Base-by-base conservation (phyloP, 2,329 filamentous ascomycete species). In the Monosporascus sp. region DNA sequence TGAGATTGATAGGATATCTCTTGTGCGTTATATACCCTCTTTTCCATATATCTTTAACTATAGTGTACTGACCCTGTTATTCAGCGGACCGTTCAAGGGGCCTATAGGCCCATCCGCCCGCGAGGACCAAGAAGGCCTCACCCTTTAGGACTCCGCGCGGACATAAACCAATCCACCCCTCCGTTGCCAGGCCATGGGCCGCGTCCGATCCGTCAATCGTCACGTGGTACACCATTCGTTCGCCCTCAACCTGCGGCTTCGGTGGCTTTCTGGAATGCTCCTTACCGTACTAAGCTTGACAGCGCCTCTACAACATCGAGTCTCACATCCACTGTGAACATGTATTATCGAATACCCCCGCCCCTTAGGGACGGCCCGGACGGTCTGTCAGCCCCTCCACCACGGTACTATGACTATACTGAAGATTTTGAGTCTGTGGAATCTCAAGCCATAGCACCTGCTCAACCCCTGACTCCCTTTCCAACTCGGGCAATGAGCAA, bases 391-490 rank as follows among this genome's bases (percentile, higher is more conserved):
- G 65, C 51, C 58, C 66, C 46, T 52, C 59, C 37, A 61, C 70
- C 53, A 68, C 74, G 44, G 39, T 81, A 79, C 59, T 80, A 81
- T 55, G 78, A 81, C 59, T 81, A 81, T 59, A 75, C 70, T 18
- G 78, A 81, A 57, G 74, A 72, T 3, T 80, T 80, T 49, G 74
- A 78, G 18, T 67, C 62, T 45, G 64, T 61, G 18, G 52, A 55
- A 20, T 53, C 61, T 31, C 59, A 48, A 6, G 48, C 50, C 7
- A 27, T 18, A 39, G 56, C 60, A 8, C 56, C 58, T 31, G 27
- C 55, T 34, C 58, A 62, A n/a, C 54, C 58, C 14, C 47, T 62
- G 9, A 57, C 55, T 14, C 60, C 65, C 22, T 45, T 61, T 17
- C 57, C 58, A 25, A 60, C 57, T 15, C 61, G 54, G 34, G 47